Base-by-base conservation (phyloP, 2,329 filamentous ascomycete species). In the Epichloe festucae region DNA sequence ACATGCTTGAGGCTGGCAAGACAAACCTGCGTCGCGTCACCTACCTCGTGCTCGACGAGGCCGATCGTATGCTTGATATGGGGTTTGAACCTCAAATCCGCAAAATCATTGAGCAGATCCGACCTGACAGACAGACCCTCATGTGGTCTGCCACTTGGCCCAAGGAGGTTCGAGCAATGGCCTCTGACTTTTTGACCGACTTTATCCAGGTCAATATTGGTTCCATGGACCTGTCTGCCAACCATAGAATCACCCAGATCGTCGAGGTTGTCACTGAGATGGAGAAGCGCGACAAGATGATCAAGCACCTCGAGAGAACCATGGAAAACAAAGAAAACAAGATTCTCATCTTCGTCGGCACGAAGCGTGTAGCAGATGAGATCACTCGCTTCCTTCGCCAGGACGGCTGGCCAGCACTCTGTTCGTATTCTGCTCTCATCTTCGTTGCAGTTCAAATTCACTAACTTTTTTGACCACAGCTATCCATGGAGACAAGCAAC, bases 81-180 rank as follows among this genome's bases (percentile, higher is more conserved):
- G 93, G 93, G 82, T 97, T 98, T 73, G 93, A 98, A 75, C 93
- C 93, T 59, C 93, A 97, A 71, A 97, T 98, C 64, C 89, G 93
- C 76, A 97, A 97, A 77, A 97, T 98, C 59, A 90, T 98, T 61
- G 80, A 86, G 57, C 93, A 98, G 74, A 97, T 97, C 71, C 89
- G 93, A 61, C 93, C 93, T 50, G 93, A 98, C 69, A 85, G 93
- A 78, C 93, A 98, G 72, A 98, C 93, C 56, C 93, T 93, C 77
- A 95, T 98, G 89, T 98, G 91, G 89, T 98, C 93, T 55, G 93
- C 93, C 61, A 98, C 93, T 6, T 98, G 93, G 90, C 93, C 93
- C 64, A 96, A 96, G 79, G 91, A 97, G 70, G 91, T 98, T 61
- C 88, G 91, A 65, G 86, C 90, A 67, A 78, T 97, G 62, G 91